Evolutionary conservation across 768 basidiomycete genomes (phyloP).

Genomic region (Psilocybe tampanensis): DNA sequence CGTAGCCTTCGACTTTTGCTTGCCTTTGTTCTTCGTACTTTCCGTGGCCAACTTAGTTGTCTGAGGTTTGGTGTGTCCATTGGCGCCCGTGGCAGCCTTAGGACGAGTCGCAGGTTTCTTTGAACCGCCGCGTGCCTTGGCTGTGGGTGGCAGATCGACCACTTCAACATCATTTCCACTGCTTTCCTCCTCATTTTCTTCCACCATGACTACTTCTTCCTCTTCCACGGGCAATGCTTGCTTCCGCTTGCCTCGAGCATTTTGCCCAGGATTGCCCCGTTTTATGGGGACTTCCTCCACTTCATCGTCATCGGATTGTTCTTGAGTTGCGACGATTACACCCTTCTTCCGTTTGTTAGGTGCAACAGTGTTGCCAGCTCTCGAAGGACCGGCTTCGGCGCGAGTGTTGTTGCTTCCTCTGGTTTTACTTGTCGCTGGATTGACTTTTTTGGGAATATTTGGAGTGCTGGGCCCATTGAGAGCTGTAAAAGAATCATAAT

Average conservation of each 20-base stretch:
- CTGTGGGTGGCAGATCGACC: conserved; percentile 13
- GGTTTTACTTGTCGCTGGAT: conserved; percentile 6
- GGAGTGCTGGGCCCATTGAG: conserved; percentile 11
- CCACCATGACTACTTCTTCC: conserved; percentile 12
- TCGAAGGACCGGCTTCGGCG: conserved; percentile 21
- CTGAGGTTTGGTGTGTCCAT: conserved; percentile 17
- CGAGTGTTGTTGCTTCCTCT: conserved; percentile 9
- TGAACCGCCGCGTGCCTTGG: conserved; percentile 18
- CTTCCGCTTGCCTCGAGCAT: conserved; percentile 2
- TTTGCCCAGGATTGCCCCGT: neutral
- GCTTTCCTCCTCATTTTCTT: conserved; percentile 15
- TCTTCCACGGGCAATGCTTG: neutral
- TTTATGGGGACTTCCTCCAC: conserved; percentile 4
- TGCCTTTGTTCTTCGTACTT: conserved; percentile 10
- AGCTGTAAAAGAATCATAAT: neutral
- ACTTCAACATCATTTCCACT: conserved; percentile 18
- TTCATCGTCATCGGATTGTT: conserved; percentile 15
- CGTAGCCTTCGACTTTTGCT: conserved; percentile 7
- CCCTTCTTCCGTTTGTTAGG: conserved; percentile 9
- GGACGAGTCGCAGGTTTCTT: conserved; percentile 19
- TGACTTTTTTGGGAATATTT: conserved; percentile 5
- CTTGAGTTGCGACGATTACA: neutral
- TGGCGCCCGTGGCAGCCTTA: neutral
- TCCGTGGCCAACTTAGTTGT: neutral
- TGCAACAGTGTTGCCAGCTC: neutral